These are phyloP conservation scores for Mycena vitilis DNA, from an alignment of 768 basidiomycete species.

Conservation along the genomic window DNA sequence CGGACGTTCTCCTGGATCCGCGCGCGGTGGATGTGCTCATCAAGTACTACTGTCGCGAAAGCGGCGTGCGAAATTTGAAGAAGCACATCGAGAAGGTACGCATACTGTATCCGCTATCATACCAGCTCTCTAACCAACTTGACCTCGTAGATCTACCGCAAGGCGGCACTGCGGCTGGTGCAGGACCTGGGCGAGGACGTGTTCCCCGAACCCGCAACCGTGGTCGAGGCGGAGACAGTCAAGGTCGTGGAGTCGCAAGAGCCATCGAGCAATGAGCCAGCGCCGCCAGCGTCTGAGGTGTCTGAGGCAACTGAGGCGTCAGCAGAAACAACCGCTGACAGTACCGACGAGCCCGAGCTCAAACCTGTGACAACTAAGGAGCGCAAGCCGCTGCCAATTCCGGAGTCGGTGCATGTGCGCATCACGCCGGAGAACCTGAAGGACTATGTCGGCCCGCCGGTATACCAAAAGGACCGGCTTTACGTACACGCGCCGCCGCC, in stretches of 20 bases:
- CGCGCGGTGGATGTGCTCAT: conserved; percentile 89
- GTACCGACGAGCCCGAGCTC: conserved; percentile 43
- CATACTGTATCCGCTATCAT: no score
- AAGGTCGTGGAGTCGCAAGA: conserved; percentile 65
- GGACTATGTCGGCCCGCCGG: conserved; percentile 95
- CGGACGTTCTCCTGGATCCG: conserved; percentile 83
- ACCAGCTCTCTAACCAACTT: no score
- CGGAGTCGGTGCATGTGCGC: conserved; percentile 78
- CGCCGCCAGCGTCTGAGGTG: conserved; percentile 33
- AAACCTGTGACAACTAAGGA: conserved; percentile 80
- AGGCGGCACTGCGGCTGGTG: conserved; percentile 93
- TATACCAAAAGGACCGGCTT: conserved; percentile 95
- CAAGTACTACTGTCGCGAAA: conserved; percentile 97
- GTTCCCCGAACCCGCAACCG: conserved; percentile 73
- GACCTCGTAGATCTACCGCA: conserved; percentile 73
- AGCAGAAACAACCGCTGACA: background rate
- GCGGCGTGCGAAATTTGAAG: conserved; percentile 96
- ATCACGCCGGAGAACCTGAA: conserved; percentile 91
- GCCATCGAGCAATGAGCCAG: conserved; percentile 55
- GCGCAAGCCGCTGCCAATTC: conserved; percentile 85
- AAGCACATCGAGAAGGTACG: conserved; percentile 97
- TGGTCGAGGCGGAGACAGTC: conserved; percentile 22
- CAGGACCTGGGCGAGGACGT: conserved; percentile 89
- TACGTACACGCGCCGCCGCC: conserved; percentile 85
- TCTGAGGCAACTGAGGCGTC: conserved; percentile 35